phyloP scores from a whole-genome alignment of 1,284 basidiomycete genomes.

The Austropuccinia psidii region DNA sequence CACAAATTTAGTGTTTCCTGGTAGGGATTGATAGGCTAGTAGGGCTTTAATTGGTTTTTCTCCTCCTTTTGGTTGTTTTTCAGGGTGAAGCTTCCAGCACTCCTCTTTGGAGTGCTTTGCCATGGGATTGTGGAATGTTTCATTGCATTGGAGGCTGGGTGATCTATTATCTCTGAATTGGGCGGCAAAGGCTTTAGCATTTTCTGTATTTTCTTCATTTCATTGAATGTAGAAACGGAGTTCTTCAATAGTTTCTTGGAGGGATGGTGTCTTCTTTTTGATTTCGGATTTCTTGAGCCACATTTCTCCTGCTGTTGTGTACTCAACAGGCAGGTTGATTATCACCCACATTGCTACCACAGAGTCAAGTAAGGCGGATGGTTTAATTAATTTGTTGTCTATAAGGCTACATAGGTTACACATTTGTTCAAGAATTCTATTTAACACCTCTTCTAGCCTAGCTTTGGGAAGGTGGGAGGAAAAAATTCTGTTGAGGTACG shows the following conservation, averaged over 20 bases:
- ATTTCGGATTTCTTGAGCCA: not conserved
- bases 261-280: not conserved
- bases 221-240: not conserved
- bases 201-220: too few species aligned
- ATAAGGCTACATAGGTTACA: not conserved
- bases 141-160: too few species aligned
- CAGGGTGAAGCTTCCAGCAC: too few species aligned
- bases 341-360: slow-evolving; percentile 1
- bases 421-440: not conserved
- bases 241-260: not conserved
- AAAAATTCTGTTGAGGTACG: slow-evolving; percentile 3
- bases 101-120: too few species aligned
- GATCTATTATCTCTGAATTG: too few species aligned
- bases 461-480: not conserved
- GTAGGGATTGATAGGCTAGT: too few species aligned
- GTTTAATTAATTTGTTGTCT: not conserved
- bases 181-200: too few species aligned
- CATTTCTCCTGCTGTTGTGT: not conserved
- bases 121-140: too few species aligned
- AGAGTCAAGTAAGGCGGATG: not conserved
- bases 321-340: not conserved
- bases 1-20: too few species aligned
- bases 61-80: too few species aligned
- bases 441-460: not conserved
- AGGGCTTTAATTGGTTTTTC: too few species aligned